Evolutionary conservation across 1,284 basidiomycete species (phyloP), one percentile per base, ranked within the genome.

Genomic region (Sanguinoderma infundibulare): DNA sequence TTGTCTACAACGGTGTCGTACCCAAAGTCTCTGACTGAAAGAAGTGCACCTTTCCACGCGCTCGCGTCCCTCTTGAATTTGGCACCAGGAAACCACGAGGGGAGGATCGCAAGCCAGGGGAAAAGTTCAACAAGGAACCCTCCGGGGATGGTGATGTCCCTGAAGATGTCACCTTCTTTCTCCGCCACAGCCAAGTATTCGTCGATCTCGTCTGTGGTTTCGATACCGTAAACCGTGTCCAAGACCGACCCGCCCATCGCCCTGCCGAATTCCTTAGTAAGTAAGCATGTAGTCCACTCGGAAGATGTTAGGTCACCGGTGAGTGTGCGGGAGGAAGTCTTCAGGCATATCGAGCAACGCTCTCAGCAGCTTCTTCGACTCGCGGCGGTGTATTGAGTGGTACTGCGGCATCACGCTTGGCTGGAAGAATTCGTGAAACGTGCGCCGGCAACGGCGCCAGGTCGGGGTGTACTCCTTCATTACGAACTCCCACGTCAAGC

Each of bases 201-300:
- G 17, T 77, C 73, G 10, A 69, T 60, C 1, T 58, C 57, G 12
- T 69, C 68, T n/a, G 66, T 55, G 10, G 70, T 67, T 20, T 69
- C 61, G 46, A 76, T 70, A 24, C 76, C 77, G 59, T 78, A 70
- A 2, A 72, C 61, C 30, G 76, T 65, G 24, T 59, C 60, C 58
- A 75, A 66, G 35, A 72, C 72, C 30, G 73, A 67, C 6, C 72
- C 72, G 7, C 69, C 72, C 39, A 68, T 64, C 30, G 66, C 62
- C 22, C 76, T 47, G 17, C 28, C 46, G 30, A 8, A n/a, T 47
- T 32, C 6, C 20, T 44, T 22, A 44, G n/a, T 34, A 14, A 17
- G 57, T 6, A 3, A 38, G 7, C 5, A 36, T n/a, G 50, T 20
- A 15, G 20, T 12, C 17, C 8, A 20, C 7, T 1, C 3, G 0